A percentile compares a stretch with the other conserved stretches of the same genome.
These are phyloP conservation scores for Firmiana major DNA, from an alignment of 345 rosid genomes.

Conservation along the genomic window DNA sequence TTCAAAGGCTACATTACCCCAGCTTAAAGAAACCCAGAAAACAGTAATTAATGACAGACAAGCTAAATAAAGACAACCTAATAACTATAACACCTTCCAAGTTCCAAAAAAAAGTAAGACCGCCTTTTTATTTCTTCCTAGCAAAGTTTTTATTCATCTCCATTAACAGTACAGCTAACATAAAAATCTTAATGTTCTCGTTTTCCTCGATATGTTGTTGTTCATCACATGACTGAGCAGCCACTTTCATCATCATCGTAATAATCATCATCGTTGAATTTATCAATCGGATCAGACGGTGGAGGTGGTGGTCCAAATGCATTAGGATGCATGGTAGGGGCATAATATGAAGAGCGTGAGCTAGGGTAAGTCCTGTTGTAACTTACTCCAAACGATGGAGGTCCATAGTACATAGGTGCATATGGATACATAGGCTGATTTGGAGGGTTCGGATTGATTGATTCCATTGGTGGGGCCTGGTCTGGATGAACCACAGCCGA, in stretches of 20 bases:
- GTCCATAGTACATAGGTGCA: conserved; percentile 25
- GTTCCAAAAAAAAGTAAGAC: not conserved
- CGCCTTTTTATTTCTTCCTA: conserved; percentile 3
- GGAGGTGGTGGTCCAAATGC: conserved; percentile 29
- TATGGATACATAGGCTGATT: conserved; percentile 19
- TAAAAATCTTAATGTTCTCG: not conserved
- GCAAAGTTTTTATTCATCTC: not conserved
- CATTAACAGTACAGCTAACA: not conserved
- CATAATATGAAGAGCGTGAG: conserved; percentile 23
- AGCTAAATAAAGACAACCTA: conserved; percentile 11
- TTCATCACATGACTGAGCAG: conserved; percentile 53
- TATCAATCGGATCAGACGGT: conserved; percentile 25
- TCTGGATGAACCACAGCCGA: conserved; percentile 11
- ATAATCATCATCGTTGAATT: not conserved
- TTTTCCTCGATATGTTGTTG: not conserved
- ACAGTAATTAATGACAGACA: not conserved
- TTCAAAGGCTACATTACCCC: not conserved
- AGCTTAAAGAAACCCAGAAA: not conserved
- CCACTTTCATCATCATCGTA: conserved; percentile 19
- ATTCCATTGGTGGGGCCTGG: conserved; percentile 16
- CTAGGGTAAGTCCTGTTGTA: conserved; percentile 35
- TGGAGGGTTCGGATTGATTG: conserved; percentile 21
- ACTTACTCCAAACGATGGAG: conserved; percentile 37
- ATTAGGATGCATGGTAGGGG: conserved; percentile 25
- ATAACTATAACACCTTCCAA: conserved; percentile 5